These are phyloP conservation scores for Tirmania nivea DNA, from an alignment of 495 filamentous ascomycete species.

Conservation along the genomic window DNA sequence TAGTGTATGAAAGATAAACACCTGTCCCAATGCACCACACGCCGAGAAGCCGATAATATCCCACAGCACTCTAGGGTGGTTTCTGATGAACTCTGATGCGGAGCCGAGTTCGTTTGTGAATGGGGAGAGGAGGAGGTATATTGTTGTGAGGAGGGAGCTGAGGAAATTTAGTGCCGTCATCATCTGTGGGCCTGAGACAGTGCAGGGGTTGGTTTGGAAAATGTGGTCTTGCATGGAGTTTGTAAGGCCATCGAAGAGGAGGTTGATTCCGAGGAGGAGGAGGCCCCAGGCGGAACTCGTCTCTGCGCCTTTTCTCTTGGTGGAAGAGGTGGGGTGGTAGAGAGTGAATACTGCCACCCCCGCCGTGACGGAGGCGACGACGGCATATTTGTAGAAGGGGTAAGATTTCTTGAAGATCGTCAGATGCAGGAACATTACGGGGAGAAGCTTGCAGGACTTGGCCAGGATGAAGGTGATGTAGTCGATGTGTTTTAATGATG, in stretches of 20 bases:
- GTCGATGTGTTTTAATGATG: conserved; percentile 80
- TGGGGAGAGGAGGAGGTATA: conserved; percentile 57
- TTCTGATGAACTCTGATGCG: conserved; percentile 57
- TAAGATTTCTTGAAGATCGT: conserved; percentile 78
- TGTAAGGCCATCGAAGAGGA: conserved; percentile 86
- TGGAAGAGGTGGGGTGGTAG: conserved; percentile 43
- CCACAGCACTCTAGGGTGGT: conserved; percentile 55
- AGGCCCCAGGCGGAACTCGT: conserved; percentile 45
- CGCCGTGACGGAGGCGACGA: conserved; percentile 69
- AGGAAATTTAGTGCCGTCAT: conserved; percentile 96
- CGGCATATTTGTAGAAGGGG: conserved; percentile 88
- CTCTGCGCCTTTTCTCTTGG: conserved; percentile 38
- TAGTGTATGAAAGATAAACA: conserved; percentile 95
- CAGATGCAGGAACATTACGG: conserved; percentile 90
- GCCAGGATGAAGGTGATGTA: conserved; percentile 98
- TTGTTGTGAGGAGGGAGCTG: conserved; percentile 46
- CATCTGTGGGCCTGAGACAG: conserved; percentile 71
- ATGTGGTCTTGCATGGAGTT: conserved; percentile 95
- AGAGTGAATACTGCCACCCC: conserved; percentile 93
- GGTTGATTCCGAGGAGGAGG: conserved; percentile 67
- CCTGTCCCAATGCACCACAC: conserved; percentile 84
- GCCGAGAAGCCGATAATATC: conserved; percentile 76
- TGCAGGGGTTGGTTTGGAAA: conserved; percentile 29
- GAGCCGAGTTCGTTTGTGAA: conserved; percentile 57
- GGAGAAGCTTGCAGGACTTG: conserved; percentile 91